Conservation (phyloP, 2,329 filamentous ascomycete genomes). For the Thelonectria discophora region DNA sequence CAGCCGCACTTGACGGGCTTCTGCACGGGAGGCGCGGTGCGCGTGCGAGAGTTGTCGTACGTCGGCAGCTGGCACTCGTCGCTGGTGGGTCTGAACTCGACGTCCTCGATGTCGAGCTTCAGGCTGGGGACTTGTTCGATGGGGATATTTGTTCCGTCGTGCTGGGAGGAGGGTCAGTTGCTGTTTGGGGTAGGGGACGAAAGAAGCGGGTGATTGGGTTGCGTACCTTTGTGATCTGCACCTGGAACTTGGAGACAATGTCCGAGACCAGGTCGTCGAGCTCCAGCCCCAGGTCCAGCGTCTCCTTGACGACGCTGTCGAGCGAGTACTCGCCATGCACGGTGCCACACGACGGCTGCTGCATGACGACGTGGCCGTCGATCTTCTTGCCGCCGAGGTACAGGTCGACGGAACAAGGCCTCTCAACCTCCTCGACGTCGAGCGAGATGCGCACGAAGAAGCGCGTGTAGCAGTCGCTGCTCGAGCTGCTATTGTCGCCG, state of each 20-base stretch:
- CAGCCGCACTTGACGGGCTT: slow-evolving; percentile 10
- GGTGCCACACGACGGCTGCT: slow-evolving; percentile 45
- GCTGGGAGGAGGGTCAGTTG: slow-evolving; percentile 31
- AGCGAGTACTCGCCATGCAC: slow-evolving; percentile 50
- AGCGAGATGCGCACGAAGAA: slow-evolving; percentile 49
- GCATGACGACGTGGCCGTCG: slow-evolving; percentile 50
- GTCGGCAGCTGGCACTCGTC: slow-evolving; percentile 43
- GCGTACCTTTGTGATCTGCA: slow-evolving; percentile 49
- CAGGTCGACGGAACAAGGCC: slow-evolving; percentile 48
- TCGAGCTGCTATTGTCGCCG: too few species aligned
- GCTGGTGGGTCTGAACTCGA: slow-evolving; percentile 41
- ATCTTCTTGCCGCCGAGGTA: slow-evolving; percentile 46
- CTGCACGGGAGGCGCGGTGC: slow-evolving; percentile 26
- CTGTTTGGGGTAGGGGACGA: background rate
- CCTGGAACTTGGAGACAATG: slow-evolving; percentile 42
- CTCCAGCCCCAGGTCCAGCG: slow-evolving; percentile 49
- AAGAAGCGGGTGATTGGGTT: too few species aligned
- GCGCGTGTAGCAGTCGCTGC: slow-evolving; percentile 35
- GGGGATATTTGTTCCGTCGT: slow-evolving; percentile 45
- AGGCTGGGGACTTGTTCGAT: slow-evolving; percentile 45
- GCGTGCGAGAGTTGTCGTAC: slow-evolving; percentile 32
- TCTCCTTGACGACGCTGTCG: slow-evolving; percentile 72
- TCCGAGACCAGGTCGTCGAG: slow-evolving; percentile 38
- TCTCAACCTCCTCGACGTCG: slow-evolving; percentile 47
- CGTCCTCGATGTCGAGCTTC: slow-evolving; percentile 48